Base-by-base conservation (phyloP, 495 filamentous ascomycete species). In the Daldinia caldariorum region DNA sequence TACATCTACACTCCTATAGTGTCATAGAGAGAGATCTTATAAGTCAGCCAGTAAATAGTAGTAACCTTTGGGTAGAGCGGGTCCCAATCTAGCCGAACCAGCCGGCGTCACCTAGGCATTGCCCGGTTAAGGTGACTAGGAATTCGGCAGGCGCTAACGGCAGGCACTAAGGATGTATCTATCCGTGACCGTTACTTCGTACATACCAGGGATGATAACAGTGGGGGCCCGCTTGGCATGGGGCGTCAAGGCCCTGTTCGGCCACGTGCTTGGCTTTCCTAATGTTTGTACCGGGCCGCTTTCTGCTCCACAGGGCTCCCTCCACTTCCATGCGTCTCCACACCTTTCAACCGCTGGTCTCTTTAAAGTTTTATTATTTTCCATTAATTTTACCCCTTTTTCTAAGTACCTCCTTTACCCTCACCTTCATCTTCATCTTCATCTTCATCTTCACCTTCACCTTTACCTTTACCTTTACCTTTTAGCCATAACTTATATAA, bases 141-240 rank as follows among this genome's bases (percentile, higher is more conserved):
- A 49, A 55, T 6, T 58, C 64, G 70, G 65, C 63, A 67, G 26
- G 55, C 63, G 43, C 60, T 60, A 63, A 53, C 22, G 63, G 58
- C 26, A 26, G 26, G 55, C 69, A 50, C 60, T 60, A 63, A 53
- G 63, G 58, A 71, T 54, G 70, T 55, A 65, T 6, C 50, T 68
- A 68, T 64, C 65, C 70, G 70, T 50, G 34, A 56, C 58, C 50
- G 68, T 61, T 54, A 26, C 26, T 26, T 26, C 26, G 26, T 26
- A 51, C 58, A 55, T 50, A 39, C 20, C 47, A 31, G 56, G 47
- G 61, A 14, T 49, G 58, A 58, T 34, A 12, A 22, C 10, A 10
- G 18, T 47, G 43, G 43, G 43, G 9, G 3, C 43, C 43, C 43
- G 43, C 18, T 51, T 37, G 35, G 49, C 57, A 58, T 56, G 61